Conservation (phyloP, 345 rosid species). For the Adansonia digitata region DNA sequence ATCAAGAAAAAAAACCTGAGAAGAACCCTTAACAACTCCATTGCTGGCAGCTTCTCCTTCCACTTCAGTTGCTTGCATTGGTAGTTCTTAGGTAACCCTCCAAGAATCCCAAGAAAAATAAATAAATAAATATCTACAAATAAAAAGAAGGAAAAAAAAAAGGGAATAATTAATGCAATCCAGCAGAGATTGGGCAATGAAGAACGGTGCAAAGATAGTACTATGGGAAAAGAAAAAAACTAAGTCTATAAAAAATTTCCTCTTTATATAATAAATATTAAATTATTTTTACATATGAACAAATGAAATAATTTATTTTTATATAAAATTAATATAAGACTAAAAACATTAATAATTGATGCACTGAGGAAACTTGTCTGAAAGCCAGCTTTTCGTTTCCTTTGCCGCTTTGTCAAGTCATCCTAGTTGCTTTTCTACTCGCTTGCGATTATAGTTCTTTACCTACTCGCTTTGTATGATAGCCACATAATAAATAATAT, state of each 20-base stretch:
- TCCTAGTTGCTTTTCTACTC: background rate
- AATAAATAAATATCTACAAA: background rate
- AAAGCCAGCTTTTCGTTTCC: background rate
- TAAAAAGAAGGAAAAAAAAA: background rate
- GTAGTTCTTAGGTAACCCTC: background rate
- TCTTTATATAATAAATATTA: too few species aligned
- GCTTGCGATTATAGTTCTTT: background rate
- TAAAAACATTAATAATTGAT: too few species aligned
- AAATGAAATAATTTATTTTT: too few species aligned
- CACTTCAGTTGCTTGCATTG: conserved; percentile 23
- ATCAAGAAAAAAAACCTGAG: conserved; percentile 12
- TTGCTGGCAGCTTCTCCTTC: too few species aligned
- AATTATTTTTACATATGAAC: too few species aligned
- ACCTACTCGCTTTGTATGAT: background rate
- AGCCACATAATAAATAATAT: background rate
- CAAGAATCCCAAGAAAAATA: background rate
- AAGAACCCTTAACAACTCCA: conserved; percentile 17
- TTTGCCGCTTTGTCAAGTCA: background rate
- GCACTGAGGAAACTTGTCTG: too few species aligned
- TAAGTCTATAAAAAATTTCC: background rate
- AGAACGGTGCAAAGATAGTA: background rate
- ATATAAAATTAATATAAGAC: too few species aligned
- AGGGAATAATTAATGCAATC: background rate
- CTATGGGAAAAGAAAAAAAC: background rate
- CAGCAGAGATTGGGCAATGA: background rate